Evolutionary conservation across 2,329 filamentous ascomycete species (phyloP), one percentile per base, ranked within the genome.

Genomic region (Parasarocladium wereldwijsianum): DNA sequence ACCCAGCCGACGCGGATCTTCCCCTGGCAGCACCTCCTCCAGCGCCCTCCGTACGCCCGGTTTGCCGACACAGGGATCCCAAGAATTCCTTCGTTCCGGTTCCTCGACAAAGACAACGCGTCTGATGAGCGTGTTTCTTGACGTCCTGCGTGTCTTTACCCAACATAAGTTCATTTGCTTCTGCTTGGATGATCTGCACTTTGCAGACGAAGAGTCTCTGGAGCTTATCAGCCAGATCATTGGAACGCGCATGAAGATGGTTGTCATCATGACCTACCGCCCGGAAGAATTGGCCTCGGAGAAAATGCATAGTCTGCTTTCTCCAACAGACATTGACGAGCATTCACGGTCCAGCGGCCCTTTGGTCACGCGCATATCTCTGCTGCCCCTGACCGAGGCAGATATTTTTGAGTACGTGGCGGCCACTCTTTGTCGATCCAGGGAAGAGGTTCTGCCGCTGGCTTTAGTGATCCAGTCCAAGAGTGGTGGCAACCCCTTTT

Each of bases 391-490:
- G 14, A 66, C 57, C 1, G 85, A 94, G 48, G 66, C 77, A 2
- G 79, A 94, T 38, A 82, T 90, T 17, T 66, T 82, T 20, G 66
- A 81, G 37, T 93, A 87, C 43, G 83, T 94, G 14, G 73, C 83
- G 6, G 66, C 76, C 22, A 92, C 86, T 1, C 67, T 96, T 28
- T 83, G 81, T 43, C 68, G 82, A 33, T 60, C 72, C 0, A 68
- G 66, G 34, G 73, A 82, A 19, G 79, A 84, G 26, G 69, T 90
- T 1, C 58, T 81, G 1, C 76, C 85, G 0, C 60, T 96, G 12
- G 80, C 82, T 3, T 70, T 85, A 6, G 81, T 93, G 8, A 73
- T 94, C 5, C 81, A 92, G 48, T 85, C 87, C 43, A 92, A 90
- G 55, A 87, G 82, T 7, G 70, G 70, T 16, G 86, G 86, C 2